These are phyloP conservation scores for Annona cherimola DNA, from an alignment of 164 flowering plant genomes.

Conservation along the genomic window DNA sequence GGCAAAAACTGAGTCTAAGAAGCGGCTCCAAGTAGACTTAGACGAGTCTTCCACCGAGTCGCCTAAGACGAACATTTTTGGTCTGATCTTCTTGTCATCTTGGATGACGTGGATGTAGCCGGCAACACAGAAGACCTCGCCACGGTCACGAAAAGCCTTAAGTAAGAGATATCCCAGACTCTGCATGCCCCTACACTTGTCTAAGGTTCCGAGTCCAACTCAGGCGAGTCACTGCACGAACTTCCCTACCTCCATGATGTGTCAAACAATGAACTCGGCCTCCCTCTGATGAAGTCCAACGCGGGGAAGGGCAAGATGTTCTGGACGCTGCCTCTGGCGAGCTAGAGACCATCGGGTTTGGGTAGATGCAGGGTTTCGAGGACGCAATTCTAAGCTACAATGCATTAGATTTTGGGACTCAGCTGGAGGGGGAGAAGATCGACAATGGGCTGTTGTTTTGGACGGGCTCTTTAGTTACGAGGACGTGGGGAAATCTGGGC, in stretches of 20 bases:
- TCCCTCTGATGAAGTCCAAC: slow-evolving; percentile 39
- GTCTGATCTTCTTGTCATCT: slow-evolving; percentile 1
- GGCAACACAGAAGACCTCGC: slow-evolving; percentile 5
- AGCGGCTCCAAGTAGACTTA: not conserved
- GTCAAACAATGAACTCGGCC: slow-evolving; percentile 76
- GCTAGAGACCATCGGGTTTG: slow-evolving; percentile 18
- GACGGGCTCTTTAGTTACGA: slow-evolving; percentile 51
- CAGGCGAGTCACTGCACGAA: slow-evolving; percentile 35
- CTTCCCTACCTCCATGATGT: slow-evolving; percentile 63
- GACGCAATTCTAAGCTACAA: slow-evolving; percentile 43
- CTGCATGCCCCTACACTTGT: not conserved
- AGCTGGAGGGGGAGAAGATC: slow-evolving; percentile 8
- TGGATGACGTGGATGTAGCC: not conserved
- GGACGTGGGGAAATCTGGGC: slow-evolving; percentile 26
- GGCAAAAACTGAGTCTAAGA: not conserved
- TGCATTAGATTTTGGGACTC: slow-evolving; percentile 25
- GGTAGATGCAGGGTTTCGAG: slow-evolving; percentile 46
- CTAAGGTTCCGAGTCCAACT: not conserved
- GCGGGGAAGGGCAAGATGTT: not conserved
- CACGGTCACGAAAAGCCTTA: slow-evolving; percentile 6
- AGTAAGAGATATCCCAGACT: slow-evolving; percentile 2
- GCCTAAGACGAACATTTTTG: slow-evolving; percentile 1
- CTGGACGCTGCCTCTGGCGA: not conserved
- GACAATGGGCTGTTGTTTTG: slow-evolving; percentile 26
- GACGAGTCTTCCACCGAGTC: not conserved